A percentile compares a stretch with the other conserved stretches of the same genome.
These are phyloP conservation scores for Castanea mollissima DNA, from an alignment of 306 rosid species.

Conservation along the genomic window DNA sequence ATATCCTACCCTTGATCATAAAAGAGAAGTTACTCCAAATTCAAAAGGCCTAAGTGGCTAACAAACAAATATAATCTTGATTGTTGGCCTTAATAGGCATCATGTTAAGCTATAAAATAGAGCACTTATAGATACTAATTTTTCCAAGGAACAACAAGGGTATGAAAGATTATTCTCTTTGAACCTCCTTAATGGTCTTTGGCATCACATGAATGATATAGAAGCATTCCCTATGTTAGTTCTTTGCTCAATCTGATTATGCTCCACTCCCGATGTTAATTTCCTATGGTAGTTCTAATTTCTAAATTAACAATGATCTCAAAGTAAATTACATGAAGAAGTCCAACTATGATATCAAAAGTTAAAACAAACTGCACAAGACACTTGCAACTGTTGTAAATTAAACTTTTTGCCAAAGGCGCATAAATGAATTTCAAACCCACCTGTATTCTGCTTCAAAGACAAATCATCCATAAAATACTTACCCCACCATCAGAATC, in stretches of 20 bases:
- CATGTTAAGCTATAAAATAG: not conserved
- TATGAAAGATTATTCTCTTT: not conserved
- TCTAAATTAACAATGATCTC: too few relatives aligned
- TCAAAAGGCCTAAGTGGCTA: too few relatives aligned
- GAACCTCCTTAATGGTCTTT: too few relatives aligned
- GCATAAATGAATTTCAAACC: not conserved
- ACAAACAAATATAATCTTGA: too few relatives aligned
- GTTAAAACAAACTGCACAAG: not conserved
- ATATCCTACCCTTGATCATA: too few relatives aligned
- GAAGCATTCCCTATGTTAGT: not conserved
- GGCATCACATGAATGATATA: not conserved
- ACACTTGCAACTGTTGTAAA: not conserved
- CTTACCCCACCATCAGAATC: conserved; percentile 33
- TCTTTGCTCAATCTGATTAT: too few relatives aligned
- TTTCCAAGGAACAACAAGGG: not conserved
- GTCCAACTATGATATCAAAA: not conserved
- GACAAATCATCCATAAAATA: not conserved
- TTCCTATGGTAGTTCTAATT: too few relatives aligned
- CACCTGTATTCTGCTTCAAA: not conserved
- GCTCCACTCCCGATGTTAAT: not conserved
- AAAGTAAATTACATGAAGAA: not conserved
- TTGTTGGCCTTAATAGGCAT: too few relatives aligned
- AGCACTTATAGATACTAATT: not conserved
- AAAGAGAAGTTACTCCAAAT: too few relatives aligned
- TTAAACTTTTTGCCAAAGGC: not conserved